Evolutionary conservation across 1,284 basidiomycete genomes (phyloP), one percentile per base, ranked within the genome.

Genomic region (Pseudozyma thailandica): DNA sequence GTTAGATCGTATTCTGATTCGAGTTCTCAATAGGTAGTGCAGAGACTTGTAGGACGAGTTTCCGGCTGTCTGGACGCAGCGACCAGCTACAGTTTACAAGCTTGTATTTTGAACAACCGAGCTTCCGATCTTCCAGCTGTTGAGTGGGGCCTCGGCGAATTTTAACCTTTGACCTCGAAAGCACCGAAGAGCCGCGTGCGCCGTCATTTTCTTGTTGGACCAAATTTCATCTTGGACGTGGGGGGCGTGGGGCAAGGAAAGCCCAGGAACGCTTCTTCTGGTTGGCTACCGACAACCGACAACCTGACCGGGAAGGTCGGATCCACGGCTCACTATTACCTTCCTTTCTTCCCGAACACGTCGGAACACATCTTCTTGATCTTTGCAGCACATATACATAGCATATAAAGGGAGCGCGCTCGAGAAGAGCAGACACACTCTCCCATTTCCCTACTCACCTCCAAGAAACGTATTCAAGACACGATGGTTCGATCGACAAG

Each of bases 401-500:
- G 6, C n/a, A 15, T 35, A 35, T 35, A 35, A 35, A 35, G 33
- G 13, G n/a, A n/a, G 33, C n/a, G 8, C 6, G 33, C 13, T 6
- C 33, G 33, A 35, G n/a, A 35, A 35, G 15, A 35, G 8, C 15
- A 35, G 27, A 27, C n/a, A 27, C 5, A 9, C n/a, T 25, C 41
- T 33, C 21, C 41, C 30, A 16, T 41, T 42, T n/a, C 26, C 6
- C 12, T 23, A 16, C 28, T 15, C 13, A n/a, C 28, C 15, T 51
- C 28, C 35, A 7, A 8, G 7, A 20, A 10, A 26, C 16, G 33
- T 20, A 23, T 4, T 12, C 35, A 2, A 10, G 51, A 12, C 25
- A 42, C 30, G 31, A 69, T 69, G 65, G 50, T 69, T 26, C 65
- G 59, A 45, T 46, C 59, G n/a, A 62, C 59, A 50, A 23, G 39